A percentile compares a stretch with the other conserved stretches of the same genome.
phyloP scores from a whole-genome alignment of 2,329 filamentous ascomycete species.

The Fusarium algeriense region DNA sequence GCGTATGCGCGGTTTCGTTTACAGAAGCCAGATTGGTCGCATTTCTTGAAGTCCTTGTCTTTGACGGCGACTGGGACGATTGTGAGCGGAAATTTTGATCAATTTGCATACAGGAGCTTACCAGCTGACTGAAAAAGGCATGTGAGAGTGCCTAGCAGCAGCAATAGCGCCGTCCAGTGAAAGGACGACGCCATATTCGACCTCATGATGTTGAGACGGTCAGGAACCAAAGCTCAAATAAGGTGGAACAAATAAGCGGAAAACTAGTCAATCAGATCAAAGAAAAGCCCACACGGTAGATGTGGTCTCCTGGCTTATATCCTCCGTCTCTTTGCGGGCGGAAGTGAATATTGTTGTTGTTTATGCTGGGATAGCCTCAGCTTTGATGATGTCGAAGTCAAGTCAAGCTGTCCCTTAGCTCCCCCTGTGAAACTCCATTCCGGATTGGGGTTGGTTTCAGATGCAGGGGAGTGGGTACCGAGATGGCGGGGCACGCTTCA shows the following conservation, averaged over 20 bases:
- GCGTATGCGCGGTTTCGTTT: conserved; percentile 93
- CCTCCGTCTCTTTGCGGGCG: conserved; percentile 15
- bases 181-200: conserved; percentile 63
- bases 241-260: conserved; percentile 8
- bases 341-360: conserved; percentile 19
- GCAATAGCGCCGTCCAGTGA: conserved; percentile 74
- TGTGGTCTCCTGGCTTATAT: conserved; percentile 16
- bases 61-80: conserved; percentile 79
- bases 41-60: conserved; percentile 97
- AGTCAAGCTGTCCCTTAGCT: conserved; percentile 50
- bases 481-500: conserved; percentile 44
- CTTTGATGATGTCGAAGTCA: conserved; percentile 45
- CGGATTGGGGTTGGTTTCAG: conserved; percentile 41
- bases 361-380: conserved; percentile 41
- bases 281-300: conserved; percentile 8
- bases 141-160: conserved; percentile 69
- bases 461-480: conserved; percentile 41
- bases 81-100: conserved; percentile 31
- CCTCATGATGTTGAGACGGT: conserved; percentile 60
- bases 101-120: conserved; percentile 54
- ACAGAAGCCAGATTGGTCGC: conserved; percentile 95
- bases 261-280: conserved; percentile 6
- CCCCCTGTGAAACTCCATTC: conserved; percentile 38
- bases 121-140: conserved; percentile 74
- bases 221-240: conserved; percentile 23